Conservation (phyloP, 352 stramenopile genomes). For the Pythium apleroticum region DNA sequence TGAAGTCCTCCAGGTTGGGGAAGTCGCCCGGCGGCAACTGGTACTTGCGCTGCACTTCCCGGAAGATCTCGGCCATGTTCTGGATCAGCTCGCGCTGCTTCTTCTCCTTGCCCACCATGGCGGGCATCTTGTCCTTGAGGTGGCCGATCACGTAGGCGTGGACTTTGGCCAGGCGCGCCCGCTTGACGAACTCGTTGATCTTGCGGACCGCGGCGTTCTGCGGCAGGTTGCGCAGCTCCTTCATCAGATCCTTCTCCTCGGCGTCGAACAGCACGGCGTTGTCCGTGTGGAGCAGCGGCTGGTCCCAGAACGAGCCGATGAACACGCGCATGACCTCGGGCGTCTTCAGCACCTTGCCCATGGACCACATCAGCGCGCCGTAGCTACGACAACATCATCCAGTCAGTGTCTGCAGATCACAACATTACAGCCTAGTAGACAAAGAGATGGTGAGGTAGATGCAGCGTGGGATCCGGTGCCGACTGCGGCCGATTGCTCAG, state of each 20-base stretch:
- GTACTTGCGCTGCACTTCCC: slow-evolving; percentile 97
- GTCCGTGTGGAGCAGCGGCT: slow-evolving; percentile 84
- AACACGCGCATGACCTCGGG: slow-evolving; percentile 98
- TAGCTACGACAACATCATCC: too few relatives aligned
- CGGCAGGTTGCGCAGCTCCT: slow-evolving; percentile 94
- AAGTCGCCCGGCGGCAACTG: slow-evolving; percentile 95
- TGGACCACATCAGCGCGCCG: slow-evolving; percentile 97
- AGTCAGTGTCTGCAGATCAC: too few relatives aligned
- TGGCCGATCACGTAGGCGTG: slow-evolving; percentile 98
- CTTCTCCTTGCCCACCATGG: slow-evolving; percentile 97
- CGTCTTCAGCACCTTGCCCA: slow-evolving; percentile 98
- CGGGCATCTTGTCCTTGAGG: slow-evolving; percentile 95
- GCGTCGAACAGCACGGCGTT: slow-evolving; percentile 95
- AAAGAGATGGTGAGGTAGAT: too few relatives aligned
- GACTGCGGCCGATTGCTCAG: background rate
- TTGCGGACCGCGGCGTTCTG: slow-evolving; percentile 95
- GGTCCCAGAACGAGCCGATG: slow-evolving; percentile 97
- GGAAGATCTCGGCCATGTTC: slow-evolving; percentile 95
- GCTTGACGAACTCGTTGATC: slow-evolving; percentile 95
- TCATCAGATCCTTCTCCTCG: slow-evolving; percentile 97
- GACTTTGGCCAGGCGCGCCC: slow-evolving; percentile 93
- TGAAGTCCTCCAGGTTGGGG: slow-evolving; percentile 90
- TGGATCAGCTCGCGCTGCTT: slow-evolving; percentile 95
- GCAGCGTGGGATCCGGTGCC: slow-evolving; percentile 22
- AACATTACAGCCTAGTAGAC: too few relatives aligned